These are phyloP conservation scores for Volvox reticuliferus DNA, from an alignment of 139 green algal species.

Conservation along the genomic window DNA sequence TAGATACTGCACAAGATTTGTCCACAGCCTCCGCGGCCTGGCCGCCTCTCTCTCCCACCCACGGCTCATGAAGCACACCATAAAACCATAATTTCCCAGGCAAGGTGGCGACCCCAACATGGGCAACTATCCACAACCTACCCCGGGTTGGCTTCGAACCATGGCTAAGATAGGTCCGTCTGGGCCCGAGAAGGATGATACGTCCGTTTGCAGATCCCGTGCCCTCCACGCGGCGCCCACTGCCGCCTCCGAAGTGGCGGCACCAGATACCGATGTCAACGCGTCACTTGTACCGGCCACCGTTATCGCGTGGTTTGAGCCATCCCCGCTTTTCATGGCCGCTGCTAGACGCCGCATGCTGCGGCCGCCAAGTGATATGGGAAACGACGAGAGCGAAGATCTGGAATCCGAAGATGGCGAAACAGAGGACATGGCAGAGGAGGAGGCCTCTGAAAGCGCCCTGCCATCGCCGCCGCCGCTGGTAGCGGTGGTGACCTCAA, in stretches of 20 bases:
- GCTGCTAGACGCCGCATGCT: constrained; percentile 1
- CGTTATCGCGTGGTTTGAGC: neutral
- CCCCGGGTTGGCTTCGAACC: neutral
- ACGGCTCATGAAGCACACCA: too few species aligned
- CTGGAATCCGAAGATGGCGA: neutral
- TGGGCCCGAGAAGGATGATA: neutral
- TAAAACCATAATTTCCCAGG: too few species aligned
- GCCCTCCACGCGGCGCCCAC: neutral
- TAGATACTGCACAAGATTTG: too few species aligned
- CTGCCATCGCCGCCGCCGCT: neutral
- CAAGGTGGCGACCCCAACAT: too few species aligned
- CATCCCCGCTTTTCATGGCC: neutral
- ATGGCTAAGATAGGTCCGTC: neutral
- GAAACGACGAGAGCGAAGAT: neutral
- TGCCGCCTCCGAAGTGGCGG: neutral
- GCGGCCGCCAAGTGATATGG: neutral
- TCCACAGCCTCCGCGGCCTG: too few species aligned
- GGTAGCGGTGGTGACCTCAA: neutral
- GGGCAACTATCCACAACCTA: neutral
- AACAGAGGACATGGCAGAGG: neutral
- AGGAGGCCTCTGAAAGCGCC: neutral
- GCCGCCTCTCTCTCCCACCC: too few species aligned
- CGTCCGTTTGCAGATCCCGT: neutral
- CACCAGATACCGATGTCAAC: neutral
- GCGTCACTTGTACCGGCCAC: neutral